Evolutionary conservation across 2,329 filamentous ascomycete species (phyloP).

Genomic region (Clarireedia monteithiana): DNA sequence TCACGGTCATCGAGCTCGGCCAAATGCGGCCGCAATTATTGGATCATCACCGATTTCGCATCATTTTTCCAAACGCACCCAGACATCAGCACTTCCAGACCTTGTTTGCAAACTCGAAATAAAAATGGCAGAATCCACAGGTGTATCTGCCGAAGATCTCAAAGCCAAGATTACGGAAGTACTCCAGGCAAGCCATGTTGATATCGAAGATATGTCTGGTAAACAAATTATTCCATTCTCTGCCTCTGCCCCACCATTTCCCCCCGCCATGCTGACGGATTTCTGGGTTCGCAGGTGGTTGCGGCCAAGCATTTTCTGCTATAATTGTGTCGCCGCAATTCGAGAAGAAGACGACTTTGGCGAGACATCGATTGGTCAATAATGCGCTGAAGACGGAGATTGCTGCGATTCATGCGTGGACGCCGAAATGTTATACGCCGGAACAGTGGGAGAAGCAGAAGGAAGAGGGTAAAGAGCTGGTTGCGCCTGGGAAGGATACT

Average conservation of each 20-base stretch:
- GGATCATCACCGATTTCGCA: slow-evolving; percentile 3
- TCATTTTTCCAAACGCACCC: not conserved
- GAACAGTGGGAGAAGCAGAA: slow-evolving; percentile 65
- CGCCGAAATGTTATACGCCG: slow-evolving; percentile 65
- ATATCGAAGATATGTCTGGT: slow-evolving; percentile 92
- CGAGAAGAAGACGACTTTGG: slow-evolving; percentile 53
- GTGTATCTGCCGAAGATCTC: slow-evolving; percentile 67
- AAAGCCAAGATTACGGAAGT: slow-evolving; percentile 60
- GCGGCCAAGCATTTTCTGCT: slow-evolving; percentile 63
- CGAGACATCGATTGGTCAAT: slow-evolving; percentile 63
- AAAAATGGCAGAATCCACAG: slow-evolving; percentile 45
- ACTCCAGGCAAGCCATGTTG: slow-evolving; percentile 69
- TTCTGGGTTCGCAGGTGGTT: slow-evolving; percentile 46
- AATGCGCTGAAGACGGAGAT: slow-evolving; percentile 60
- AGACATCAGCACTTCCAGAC: not conserved
- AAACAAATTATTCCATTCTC: slow-evolving; percentile 28
- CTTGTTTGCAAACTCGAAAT: not conserved
- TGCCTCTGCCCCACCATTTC: slow-evolving; percentile 10
- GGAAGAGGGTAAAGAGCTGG: slow-evolving; percentile 23
- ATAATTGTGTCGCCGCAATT: slow-evolving; percentile 57
- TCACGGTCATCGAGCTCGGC: not conserved
- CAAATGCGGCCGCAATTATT: slow-evolving; percentile 11
- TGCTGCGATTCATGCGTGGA: slow-evolving; percentile 69
- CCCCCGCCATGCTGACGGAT: slow-evolving; percentile 4
- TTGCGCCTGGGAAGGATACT: slow-evolving; percentile 27